phyloP scores from a whole-genome alignment of 345 rosid genomes.

The Acer saccharum region DNA sequence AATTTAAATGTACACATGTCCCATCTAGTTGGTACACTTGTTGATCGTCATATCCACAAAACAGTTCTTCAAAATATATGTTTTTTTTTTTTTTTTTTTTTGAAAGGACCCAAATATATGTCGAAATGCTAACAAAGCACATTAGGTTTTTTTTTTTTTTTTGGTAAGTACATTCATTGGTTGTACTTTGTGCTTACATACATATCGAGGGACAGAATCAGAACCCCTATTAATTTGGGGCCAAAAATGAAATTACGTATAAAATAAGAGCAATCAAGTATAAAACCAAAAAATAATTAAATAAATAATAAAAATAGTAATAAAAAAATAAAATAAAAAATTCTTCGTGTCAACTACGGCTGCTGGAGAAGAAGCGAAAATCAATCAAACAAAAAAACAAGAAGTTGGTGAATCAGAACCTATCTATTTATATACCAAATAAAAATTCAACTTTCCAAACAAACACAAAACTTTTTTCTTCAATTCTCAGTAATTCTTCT shows the following conservation, averaged over 20 bases:
- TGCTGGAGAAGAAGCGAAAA: not conserved
- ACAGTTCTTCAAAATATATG: too few relatives aligned
- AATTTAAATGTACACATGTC: too few relatives aligned
- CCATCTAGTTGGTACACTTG: too few relatives aligned
- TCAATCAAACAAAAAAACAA: not conserved
- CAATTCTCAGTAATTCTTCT: not conserved
- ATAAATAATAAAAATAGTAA: not conserved
- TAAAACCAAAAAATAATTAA: not conserved
- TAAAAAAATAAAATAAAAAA: not conserved
- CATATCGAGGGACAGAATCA: too few relatives aligned
- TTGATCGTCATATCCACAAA: too few relatives aligned
- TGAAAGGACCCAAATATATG: too few relatives aligned
- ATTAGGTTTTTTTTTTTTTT: too few relatives aligned
- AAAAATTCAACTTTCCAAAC: not conserved
- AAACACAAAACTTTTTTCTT: not conserved
- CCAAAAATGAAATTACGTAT: not conserved
- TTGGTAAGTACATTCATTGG: too few relatives aligned
- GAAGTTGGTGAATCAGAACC: not conserved
- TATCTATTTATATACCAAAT: not conserved
- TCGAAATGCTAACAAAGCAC: too few relatives aligned
- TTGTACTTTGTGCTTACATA: too few relatives aligned
- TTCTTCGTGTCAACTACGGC: slow-evolving; percentile 3
- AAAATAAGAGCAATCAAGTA: not conserved
- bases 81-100: too few relatives aligned
- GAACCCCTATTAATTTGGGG: too few relatives aligned